Conservation (phyloP, 345 rosid species). For the Mercurialis annua region DNA sequence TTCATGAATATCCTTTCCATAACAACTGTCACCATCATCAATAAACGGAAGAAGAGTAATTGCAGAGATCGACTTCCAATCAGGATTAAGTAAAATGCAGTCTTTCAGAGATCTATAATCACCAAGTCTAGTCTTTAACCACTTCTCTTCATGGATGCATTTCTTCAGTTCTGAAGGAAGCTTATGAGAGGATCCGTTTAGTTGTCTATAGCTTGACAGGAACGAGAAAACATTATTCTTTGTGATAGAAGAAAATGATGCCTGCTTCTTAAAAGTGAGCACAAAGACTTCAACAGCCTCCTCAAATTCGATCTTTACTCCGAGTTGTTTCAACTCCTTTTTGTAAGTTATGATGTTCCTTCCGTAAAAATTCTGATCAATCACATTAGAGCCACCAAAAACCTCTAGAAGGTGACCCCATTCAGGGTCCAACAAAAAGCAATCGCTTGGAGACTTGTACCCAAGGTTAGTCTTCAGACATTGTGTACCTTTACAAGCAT, state of each 20-base stretch:
- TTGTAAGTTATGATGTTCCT: slow-evolving; percentile 22
- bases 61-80: slow-evolving; percentile 52
- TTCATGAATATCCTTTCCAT: slow-evolving; percentile 41
- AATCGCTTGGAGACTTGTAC: slow-evolving; percentile 42
- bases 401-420: slow-evolving; percentile 57
- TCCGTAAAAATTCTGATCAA: slow-evolving; percentile 44
- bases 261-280: slow-evolving; percentile 33
- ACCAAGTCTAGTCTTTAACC: slow-evolving; percentile 64
- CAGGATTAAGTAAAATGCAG: slow-evolving; percentile 51
- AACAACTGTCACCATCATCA: slow-evolving; percentile 44
- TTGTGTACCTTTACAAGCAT: slow-evolving; percentile 19
- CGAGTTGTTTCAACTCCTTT: slow-evolving; percentile 43
- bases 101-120: slow-evolving; percentile 47
- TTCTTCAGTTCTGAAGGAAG: slow-evolving; percentile 34
- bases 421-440: slow-evolving; percentile 50
- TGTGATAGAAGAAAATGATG: slow-evolving; percentile 30
- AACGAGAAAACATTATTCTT: slow-evolving; percentile 33
- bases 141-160: slow-evolving; percentile 36
- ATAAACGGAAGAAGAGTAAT: slow-evolving; percentile 58
- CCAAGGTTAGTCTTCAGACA: slow-evolving; percentile 55
- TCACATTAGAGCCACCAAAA: slow-evolving; percentile 41
- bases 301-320: slow-evolving; percentile 44
- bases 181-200: slow-evolving; percentile 16
- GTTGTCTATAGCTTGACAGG: slow-evolving; percentile 42
- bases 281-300: slow-evolving; percentile 41